A percentile compares a stretch with the other conserved stretches of the same genome.
These are phyloP conservation scores for Rubia yunnanensis DNA, from an alignment of 257 asterid species.

Conservation along the genomic window DNA sequence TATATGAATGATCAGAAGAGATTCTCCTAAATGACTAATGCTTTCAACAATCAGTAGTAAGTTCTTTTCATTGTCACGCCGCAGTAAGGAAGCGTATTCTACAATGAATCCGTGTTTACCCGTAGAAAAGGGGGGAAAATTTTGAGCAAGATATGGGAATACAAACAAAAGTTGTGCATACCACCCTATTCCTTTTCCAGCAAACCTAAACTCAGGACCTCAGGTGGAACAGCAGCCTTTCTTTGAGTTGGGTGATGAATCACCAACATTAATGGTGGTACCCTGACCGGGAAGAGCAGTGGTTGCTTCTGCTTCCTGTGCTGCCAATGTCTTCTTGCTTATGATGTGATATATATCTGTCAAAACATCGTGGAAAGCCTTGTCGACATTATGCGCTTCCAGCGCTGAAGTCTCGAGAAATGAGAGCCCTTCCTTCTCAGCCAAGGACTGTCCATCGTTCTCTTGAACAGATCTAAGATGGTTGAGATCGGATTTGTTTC, in stretches of 20 bases:
- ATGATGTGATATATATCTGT: conserved; percentile 55
- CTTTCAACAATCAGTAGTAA: conserved; percentile 15
- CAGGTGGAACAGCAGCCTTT: conserved; percentile 68
- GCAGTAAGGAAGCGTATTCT: conserved; percentile 23
- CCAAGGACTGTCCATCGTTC: conserved; percentile 55
- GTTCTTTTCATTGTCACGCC: conserved; percentile 16
- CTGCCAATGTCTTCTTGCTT: conserved; percentile 86
- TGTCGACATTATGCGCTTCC: conserved; percentile 59
- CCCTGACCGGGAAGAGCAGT: conserved; percentile 55
- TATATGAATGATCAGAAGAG: conserved; percentile 10
- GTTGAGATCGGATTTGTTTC: conserved; percentile 73
- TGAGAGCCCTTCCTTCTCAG: conserved; percentile 79
- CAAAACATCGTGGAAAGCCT: conserved; percentile 64
- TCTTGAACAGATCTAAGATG: conserved; percentile 67
- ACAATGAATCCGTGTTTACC: conserved; percentile 26
- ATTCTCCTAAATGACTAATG: conserved; percentile 14
- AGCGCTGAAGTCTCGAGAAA: conserved; percentile 75
- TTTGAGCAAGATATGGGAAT: conserved; percentile 12
- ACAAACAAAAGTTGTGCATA: conserved; percentile 18
- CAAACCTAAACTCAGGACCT: conserved; percentile 13
- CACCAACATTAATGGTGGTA: conserved; percentile 52
- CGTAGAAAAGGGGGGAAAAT: conserved; percentile 8
- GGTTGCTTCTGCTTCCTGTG: conserved; percentile 58
- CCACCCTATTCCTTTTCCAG: conserved; percentile 11
- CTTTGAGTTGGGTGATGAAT: conserved; percentile 40